Evolutionary conservation across 2,329 filamentous ascomycete species (phyloP), one percentile per base, ranked within the genome.

Genomic region (Hymenotorrendiella dingleyae): DNA sequence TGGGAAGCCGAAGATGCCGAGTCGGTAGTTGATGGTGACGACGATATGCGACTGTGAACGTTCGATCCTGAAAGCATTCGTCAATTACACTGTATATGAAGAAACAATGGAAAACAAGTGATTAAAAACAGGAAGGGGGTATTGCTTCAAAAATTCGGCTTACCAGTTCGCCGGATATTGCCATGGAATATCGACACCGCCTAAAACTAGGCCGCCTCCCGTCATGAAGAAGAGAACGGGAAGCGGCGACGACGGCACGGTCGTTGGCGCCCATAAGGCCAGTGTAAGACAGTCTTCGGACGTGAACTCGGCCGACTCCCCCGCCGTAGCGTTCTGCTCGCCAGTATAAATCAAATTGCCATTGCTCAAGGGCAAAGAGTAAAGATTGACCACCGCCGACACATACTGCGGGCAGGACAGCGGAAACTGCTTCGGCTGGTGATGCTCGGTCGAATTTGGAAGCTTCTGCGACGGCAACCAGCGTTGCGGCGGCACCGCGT

Each of bases 401-500:
- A 65, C 59, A 14, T 49, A 42, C 38, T 50, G 47, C n/a, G 42
- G 21, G 30, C 57, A 60, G 19, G 54, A 55, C 16, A 30, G 36
- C 1, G 45, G 48, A 33, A 50, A 58, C 6, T 36, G 6, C 20
- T 45, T 49, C 10, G 54, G 47, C 29, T 43, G 24, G 8, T 49
- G 42, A 17, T 43, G 35, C 26, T 48, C 47, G 5, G 6, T 24
- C 3, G 59, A 54, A n/a, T 37, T 23, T 17, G 32, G 12, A 4
- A 42, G 33, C n/a, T 33, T 32, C 35, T 53, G 48, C 12, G 55
- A 48, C 3, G 54, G 53, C 6, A 47, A 38, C 34, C 52, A 55
- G 6, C 74, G 67, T 38, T 74, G 62, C 43, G 67, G 73, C 28
- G 73, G 68, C 48, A 71, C 66, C 3, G 73, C 73, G 53, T 69